phyloP scores from a whole-genome alignment of 2,329 filamentous ascomycete genomes.

The Cercospora sp. region DNA sequence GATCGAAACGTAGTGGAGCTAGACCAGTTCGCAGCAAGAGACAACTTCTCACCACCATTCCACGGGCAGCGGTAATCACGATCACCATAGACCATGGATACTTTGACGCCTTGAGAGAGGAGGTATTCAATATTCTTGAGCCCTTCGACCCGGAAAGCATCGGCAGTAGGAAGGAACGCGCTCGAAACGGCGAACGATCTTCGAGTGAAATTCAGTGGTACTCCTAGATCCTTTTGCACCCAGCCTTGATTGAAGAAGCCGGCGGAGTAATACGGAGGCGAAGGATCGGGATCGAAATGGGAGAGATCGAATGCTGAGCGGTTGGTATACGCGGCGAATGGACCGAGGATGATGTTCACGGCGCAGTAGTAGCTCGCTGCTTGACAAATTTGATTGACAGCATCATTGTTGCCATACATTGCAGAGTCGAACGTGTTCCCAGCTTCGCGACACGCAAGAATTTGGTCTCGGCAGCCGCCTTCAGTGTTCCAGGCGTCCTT shows the following conservation, averaged over 20 bases:
- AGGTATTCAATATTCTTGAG: slow-evolving; percentile 32
- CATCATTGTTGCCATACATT: slow-evolving; percentile 43
- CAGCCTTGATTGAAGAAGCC: slow-evolving; percentile 50
- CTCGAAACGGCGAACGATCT: slow-evolving; percentile 11
- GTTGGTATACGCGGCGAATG: slow-evolving; percentile 17
- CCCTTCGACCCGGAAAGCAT: slow-evolving; percentile 24
- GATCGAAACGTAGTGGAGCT: slow-evolving; percentile 25
- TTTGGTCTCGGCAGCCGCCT: slow-evolving; percentile 53
- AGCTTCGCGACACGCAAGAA: slow-evolving; percentile 52
- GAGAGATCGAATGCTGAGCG: slow-evolving; percentile 32
- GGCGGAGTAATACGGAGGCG: slow-evolving; percentile 23
- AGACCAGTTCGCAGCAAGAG: slow-evolving; percentile 32
- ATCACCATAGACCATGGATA: slow-evolving; percentile 35
- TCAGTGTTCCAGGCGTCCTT: slow-evolving; percentile 48
- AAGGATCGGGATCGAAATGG: slow-evolving; percentile 27
- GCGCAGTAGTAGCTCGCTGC: slow-evolving; percentile 24
- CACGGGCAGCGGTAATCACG: slow-evolving; percentile 35
- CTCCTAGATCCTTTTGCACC: slow-evolving; percentile 50
- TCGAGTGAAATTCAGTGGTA: slow-evolving; percentile 49
- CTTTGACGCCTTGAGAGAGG: slow-evolving; percentile 29
- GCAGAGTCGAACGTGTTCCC: slow-evolving; percentile 53
- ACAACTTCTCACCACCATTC: slow-evolving; percentile 35
- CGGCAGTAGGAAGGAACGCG: slow-evolving; percentile 19
- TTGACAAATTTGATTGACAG: slow-evolving; percentile 46
- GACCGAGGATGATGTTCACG: slow-evolving; percentile 16